phyloP scores from a whole-genome alignment of 2,329 filamentous ascomycete species.

The Fusarium annulatum region DNA sequence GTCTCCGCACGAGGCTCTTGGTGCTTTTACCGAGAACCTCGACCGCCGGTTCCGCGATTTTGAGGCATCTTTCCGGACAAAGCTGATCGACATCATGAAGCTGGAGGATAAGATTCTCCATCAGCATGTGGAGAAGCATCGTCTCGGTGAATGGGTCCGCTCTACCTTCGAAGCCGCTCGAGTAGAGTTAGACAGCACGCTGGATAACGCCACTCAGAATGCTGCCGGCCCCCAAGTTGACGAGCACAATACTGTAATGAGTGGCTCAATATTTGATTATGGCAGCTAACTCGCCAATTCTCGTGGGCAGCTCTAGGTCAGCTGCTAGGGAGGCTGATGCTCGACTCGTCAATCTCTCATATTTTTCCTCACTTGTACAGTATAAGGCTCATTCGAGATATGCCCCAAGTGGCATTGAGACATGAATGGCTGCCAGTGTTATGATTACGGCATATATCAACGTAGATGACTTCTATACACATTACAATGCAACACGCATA shows the following conservation, averaged over 20 bases:
- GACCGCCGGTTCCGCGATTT: constrained; percentile 69
- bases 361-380: constrained; percentile 21
- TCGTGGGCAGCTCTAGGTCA: constrained; percentile 3
- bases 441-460: constrained; percentile 15
- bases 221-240: constrained; percentile 3
- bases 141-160: constrained; percentile 75
- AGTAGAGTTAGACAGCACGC: constrained; percentile 47
- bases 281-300: constrained; percentile 17
- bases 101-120: constrained; percentile 76
- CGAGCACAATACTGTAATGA: constrained; percentile 13
- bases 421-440: constrained; percentile 3
- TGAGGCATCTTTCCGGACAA: constrained; percentile 72
- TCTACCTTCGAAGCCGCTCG: constrained; percentile 54
- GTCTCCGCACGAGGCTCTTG: constrained; percentile 64
- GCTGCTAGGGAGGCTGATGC: background rate
- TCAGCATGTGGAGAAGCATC: constrained; percentile 72
- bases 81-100: constrained; percentile 77
- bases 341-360: background rate
- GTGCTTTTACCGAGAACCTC: constrained; percentile 70
- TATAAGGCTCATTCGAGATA: constrained; percentile 5
- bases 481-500: constrained; percentile 16
- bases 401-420: background rate
- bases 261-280: constrained; percentile 37
- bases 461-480: constrained; percentile 4
- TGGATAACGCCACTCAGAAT: constrained; percentile 48